phyloP scores from a whole-genome alignment of 1,284 basidiomycete species.

The Cutaneotrichosporon curvatum region DNA sequence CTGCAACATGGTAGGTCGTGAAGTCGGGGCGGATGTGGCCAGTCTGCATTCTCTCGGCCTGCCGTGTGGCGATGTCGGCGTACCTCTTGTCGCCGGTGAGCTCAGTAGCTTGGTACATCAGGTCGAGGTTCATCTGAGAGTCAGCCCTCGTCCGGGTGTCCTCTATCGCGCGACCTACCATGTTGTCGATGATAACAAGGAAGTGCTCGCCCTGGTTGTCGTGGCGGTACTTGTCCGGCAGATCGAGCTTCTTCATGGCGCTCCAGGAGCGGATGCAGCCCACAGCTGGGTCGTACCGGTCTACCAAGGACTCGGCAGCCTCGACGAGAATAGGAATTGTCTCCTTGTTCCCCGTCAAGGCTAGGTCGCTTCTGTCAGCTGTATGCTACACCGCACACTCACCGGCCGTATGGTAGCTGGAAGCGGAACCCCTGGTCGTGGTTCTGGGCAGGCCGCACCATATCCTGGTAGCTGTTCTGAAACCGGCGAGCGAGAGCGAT shows the following conservation, averaged over 20 bases:
- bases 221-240: constrained; percentile 18
- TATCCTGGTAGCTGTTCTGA: constrained; percentile 25
- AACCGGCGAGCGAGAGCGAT: constrained; percentile 25
- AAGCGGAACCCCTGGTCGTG: constrained; percentile 42
- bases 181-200: constrained; percentile 41
- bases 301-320: constrained; percentile 33
- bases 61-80: constrained; percentile 27
- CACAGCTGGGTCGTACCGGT: constrained; percentile 24
- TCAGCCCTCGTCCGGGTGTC: no score
- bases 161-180: constrained; percentile 19
- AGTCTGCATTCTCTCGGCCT: constrained; percentile 27
- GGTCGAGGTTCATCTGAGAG: constrained; percentile 42
- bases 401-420: constrained; percentile 34
- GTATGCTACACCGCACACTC: constrained; percentile 6
- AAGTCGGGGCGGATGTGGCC: constrained; percentile 29
- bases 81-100: constrained; percentile 31
- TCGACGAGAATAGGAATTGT: constrained; percentile 29
- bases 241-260: constrained; percentile 17
- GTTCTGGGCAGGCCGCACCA: constrained; percentile 24
- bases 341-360: constrained; percentile 23
- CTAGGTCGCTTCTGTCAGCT: constrained; percentile 21
- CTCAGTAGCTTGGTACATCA: constrained; percentile 32
- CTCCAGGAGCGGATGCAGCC: constrained; percentile 37
- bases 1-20: constrained; percentile 37
- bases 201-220: constrained; percentile 36